Evolutionary conservation across 2,329 filamentous ascomycete genomes (phyloP).

Genomic region (Pestalotiopsis sp.): DNA sequence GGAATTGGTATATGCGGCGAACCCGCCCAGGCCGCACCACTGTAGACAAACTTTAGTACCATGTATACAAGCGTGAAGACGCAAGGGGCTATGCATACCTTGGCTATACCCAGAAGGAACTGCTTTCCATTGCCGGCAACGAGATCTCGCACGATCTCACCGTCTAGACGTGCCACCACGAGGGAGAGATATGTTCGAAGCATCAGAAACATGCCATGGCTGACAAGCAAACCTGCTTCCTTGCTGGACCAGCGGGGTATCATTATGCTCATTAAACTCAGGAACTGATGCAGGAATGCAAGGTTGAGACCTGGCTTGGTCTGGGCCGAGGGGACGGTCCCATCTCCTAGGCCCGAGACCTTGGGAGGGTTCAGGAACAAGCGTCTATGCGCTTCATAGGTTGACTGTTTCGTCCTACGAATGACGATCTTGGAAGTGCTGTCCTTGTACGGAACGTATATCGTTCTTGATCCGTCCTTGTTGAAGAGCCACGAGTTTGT

Average conservation of each 20-base stretch:
- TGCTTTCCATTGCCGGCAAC: conserved; percentile 91
- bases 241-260: conserved; percentile 95
- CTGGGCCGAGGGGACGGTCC: conserved; percentile 80
- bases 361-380: conserved; percentile 91
- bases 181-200: conserved; percentile 92
- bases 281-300: conserved; percentile 94
- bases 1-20: conserved; percentile 96
- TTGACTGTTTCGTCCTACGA: conserved; percentile 84
- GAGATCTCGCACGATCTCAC: conserved; percentile 92
- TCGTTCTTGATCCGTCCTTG: conserved; percentile 92
- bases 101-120: conserved; percentile 86
- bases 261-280: conserved; percentile 97
- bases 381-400: conserved; percentile 93
- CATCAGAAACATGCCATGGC: conserved; percentile 88
- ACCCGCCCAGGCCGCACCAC: conserved; percentile 92
- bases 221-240: conserved; percentile 86
- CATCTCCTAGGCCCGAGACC: conserved; percentile 75
- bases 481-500: conserved; percentile 91
- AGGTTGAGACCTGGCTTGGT: conserved; percentile 94
- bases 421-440: conserved; percentile 90
- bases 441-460: conserved; percentile 92
- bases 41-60: conserved; percentile 26
- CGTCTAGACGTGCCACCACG: conserved; percentile 88
- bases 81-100: conserved; percentile 49
- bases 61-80: background rate